A percentile compares a stretch with the other conserved stretches of the same genome.
Evolutionary conservation across 2,329 filamentous ascomycete species (phyloP).

Genomic region (Emmonsia crescens): DNA sequence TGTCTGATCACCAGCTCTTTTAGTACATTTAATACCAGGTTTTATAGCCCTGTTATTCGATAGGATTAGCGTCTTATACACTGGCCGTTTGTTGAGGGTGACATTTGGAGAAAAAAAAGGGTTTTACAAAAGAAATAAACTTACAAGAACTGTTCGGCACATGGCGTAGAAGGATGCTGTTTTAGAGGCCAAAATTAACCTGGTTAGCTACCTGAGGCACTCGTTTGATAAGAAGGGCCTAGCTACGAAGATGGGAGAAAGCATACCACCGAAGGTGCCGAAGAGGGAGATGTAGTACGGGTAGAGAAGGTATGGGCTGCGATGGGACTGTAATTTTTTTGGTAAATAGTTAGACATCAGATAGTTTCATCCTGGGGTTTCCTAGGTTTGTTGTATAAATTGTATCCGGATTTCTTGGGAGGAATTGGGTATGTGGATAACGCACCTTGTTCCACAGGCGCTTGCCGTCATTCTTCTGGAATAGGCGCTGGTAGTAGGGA

Average conservation of each 20-base stretch:
- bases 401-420: not conserved
- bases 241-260: conserved; percentile 1
- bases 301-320: conserved; percentile 48
- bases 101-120: not conserved
- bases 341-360: conserved; percentile 1
- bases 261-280: conserved; percentile 40
- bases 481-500: conserved; percentile 55
- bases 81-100: not conserved
- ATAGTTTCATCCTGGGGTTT: not conserved
- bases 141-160: conserved; percentile 34
- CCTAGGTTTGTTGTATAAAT: too few relatives aligned
- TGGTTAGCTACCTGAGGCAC: conserved; percentile 5
- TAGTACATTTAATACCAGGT: conserved; percentile 43
- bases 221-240: not conserved
- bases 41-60: conserved; percentile 47
- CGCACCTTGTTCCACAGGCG: conserved; percentile 59
- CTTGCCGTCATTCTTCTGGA: conserved; percentile 55
- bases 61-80: conserved; percentile 12
- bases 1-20: not conserved
- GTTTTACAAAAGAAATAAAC: conserved; percentile 12
- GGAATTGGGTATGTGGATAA: not conserved
- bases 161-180: conserved; percentile 33
- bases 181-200: conserved; percentile 8
- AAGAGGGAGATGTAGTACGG: conserved; percentile 48
- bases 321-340: conserved; percentile 37